phyloP scores from a whole-genome alignment of 2,329 filamentous ascomycete genomes.

The Clarireedia paspali region DNA sequence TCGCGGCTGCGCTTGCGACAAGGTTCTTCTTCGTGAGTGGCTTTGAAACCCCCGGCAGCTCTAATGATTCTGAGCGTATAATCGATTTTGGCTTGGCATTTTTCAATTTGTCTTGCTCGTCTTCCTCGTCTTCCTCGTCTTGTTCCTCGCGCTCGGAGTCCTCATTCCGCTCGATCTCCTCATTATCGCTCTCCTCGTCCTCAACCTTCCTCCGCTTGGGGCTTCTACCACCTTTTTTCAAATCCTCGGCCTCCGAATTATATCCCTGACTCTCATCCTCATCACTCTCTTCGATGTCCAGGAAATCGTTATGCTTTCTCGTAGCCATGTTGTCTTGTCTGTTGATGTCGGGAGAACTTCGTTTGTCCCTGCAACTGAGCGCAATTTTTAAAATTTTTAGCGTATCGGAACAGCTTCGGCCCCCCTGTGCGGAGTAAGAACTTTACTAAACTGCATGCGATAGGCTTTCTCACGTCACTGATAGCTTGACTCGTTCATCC shows the following conservation, averaged over 20 bases:
- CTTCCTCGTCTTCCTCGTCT: constrained; percentile 25
- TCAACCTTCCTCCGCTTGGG: constrained; percentile 56
- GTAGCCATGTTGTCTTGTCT: constrained; percentile 45
- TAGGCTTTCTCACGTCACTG: constrained; percentile 1
- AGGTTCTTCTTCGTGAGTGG: constrained; percentile 61
- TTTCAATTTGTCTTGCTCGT: constrained; percentile 14
- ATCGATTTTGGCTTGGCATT: constrained; percentile 12
- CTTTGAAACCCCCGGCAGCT: constrained; percentile 43
- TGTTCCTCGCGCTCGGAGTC: constrained; percentile 25
- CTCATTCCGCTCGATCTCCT: constrained; percentile 24
- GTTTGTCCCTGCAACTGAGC: background rate
- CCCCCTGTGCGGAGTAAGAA: background rate
- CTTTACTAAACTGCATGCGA: background rate
- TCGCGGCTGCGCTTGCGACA: constrained; percentile 53
- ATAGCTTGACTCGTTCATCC: constrained; percentile 1
- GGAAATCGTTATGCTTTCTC: constrained; percentile 65
- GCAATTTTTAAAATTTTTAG: constrained; percentile 6
- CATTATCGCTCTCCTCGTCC: constrained; percentile 33
- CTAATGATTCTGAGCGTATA: constrained; percentile 24
- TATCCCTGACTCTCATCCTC: constrained; percentile 49
- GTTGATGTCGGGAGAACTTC: background rate
- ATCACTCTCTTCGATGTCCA: constrained; percentile 53
- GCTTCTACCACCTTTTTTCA: constrained; percentile 55
- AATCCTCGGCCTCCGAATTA: constrained; percentile 56
- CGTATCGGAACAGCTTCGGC: background rate